Base-by-base conservation (phyloP, 1,284 basidiomycete genomes). In the Boletus calvinii region DNA sequence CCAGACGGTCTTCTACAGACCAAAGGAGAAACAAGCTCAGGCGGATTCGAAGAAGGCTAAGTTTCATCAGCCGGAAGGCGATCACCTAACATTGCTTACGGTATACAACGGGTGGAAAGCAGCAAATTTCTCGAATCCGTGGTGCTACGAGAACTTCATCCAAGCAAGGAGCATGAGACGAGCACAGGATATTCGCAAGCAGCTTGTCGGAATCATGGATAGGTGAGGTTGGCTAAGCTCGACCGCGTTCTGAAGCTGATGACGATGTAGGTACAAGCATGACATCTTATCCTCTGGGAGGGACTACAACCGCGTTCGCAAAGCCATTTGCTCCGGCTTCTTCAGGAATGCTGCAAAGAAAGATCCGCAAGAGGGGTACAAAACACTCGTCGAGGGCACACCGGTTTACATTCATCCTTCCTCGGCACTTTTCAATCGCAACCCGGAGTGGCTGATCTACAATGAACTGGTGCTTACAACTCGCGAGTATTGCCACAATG, bases 41-140 rank as follows among this genome's bases (percentile, higher is more conserved):
- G 97, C 97, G 0, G 96, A 99, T 71, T 94, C 94, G 22, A 98
- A 98, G 77, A 98, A 98, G 72, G 96, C 96, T 30, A 98, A 98
- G 71, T 96, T 96, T 74, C 94, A 96, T 71, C 92, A 98, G 68
- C 93, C 96, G 0, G 97, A 99, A 74, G 97, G 96, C 8, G 96
- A 99, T 65, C 91, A 99, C 66, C 75, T 99, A 42, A 99, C 96
- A 6, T 74, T 99, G 29, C 74, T 99, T 55, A 92, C 94, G 4
- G 97, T 99, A 2, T 99, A 98, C 75, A 99, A 99, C 60, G 96
- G 92, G 8, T 99, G 97, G 97, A 97, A 96, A 65, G 86, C 80
- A 8, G 92, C 87, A 60, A 97, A 92, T 68, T 99, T 96, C 68
- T 92, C 90, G 46, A 94, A 94, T 71, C 94, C 95, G 1, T 97